A percentile compares a stretch with the other conserved stretches of the same genome.
These are phyloP conservation scores for Eustoma russellianum DNA, from an alignment of 257 asterid genomes.

Conservation along the genomic window DNA sequence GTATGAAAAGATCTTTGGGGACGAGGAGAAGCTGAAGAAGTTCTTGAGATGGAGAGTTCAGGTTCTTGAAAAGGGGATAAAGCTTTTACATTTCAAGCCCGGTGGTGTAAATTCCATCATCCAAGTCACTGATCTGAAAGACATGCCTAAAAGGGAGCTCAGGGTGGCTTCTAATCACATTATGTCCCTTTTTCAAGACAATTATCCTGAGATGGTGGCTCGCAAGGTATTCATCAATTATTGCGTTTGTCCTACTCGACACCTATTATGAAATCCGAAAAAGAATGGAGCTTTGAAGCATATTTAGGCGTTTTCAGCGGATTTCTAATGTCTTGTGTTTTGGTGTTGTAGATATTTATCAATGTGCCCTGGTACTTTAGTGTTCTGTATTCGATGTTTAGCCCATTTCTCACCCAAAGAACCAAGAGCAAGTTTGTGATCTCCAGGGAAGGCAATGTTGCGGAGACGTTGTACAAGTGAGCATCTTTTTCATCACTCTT, in stretches of 20 bases:
- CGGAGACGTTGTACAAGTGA: conserved; percentile 86
- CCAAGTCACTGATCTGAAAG: conserved; percentile 65
- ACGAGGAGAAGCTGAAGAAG: conserved; percentile 41
- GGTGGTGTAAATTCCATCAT: conserved; percentile 67
- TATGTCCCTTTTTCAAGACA: conserved; percentile 73
- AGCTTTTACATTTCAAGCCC: conserved; percentile 56
- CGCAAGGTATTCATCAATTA: conserved; percentile 43
- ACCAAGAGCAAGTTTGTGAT: conserved; percentile 91
- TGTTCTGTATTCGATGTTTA: conserved; percentile 80
- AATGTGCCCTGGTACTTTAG: conserved; percentile 97
- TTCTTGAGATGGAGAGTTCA: conserved; percentile 72
- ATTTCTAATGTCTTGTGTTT: no score
- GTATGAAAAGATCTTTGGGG: conserved; percentile 58
- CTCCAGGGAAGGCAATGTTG: conserved; percentile 83
- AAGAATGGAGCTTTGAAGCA: not conserved
- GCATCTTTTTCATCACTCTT: conserved; percentile 1
- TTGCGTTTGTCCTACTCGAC: not conserved
- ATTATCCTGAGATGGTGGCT: conserved; percentile 94
- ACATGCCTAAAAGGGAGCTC: conserved; percentile 83
- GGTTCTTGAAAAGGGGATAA: conserved; percentile 60
- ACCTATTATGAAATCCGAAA: not conserved
- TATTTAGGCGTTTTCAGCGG: no score
- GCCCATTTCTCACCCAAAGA: conserved; percentile 90
- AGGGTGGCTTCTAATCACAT: conserved; percentile 78
- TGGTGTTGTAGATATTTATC: conserved; percentile 49